Evolutionary conservation across 495 filamentous ascomycete genomes (phyloP).

Genomic region (Penicillium desertorum): DNA sequence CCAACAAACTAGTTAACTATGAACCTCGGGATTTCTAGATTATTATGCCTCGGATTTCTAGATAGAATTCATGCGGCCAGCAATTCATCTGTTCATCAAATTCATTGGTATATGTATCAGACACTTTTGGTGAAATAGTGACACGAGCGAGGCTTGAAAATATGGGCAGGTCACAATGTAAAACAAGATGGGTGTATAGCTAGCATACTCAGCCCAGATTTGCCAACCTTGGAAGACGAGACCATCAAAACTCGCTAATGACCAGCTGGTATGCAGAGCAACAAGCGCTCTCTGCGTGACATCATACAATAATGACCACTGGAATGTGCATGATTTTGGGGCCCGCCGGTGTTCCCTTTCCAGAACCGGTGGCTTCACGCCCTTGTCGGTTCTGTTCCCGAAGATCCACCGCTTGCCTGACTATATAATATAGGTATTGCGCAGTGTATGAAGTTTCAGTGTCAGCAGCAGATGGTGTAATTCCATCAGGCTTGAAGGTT

Average conservation of each 20-base stretch:
- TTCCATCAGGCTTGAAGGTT: slow-evolving; percentile 15
- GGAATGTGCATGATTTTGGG: slow-evolving; percentile 32
- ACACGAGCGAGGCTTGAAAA: neutral
- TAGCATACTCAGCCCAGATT: neutral
- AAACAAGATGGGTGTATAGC: neutral
- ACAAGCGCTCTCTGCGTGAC: neutral
- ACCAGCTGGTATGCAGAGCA: slow-evolving; percentile 1
- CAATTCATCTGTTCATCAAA: neutral
- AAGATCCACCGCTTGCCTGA: slow-evolving; percentile 31
- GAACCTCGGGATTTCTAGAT: neutral
- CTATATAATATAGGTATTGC: slow-evolving; percentile 28
- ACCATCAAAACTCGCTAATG: neutral
- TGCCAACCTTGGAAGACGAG: neutral
- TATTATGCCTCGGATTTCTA: neutral
- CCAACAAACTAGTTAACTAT: neutral
- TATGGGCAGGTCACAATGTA: neutral
- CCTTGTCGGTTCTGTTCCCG: slow-evolving; percentile 30
- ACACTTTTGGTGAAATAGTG: neutral
- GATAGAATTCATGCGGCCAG: neutral
- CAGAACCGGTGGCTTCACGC: slow-evolving; percentile 4
- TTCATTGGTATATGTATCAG: slow-evolving; percentile 6
- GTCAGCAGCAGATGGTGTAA: slow-evolving; percentile 4
- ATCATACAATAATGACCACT: slow-evolving; percentile 31
- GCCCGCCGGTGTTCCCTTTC: slow-evolving; percentile 8
- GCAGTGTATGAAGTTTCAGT: slow-evolving; percentile 24